These are phyloP conservation scores for Gossypium rotundifolium DNA, from an alignment of 345 rosid genomes.

Conservation along the genomic window DNA sequence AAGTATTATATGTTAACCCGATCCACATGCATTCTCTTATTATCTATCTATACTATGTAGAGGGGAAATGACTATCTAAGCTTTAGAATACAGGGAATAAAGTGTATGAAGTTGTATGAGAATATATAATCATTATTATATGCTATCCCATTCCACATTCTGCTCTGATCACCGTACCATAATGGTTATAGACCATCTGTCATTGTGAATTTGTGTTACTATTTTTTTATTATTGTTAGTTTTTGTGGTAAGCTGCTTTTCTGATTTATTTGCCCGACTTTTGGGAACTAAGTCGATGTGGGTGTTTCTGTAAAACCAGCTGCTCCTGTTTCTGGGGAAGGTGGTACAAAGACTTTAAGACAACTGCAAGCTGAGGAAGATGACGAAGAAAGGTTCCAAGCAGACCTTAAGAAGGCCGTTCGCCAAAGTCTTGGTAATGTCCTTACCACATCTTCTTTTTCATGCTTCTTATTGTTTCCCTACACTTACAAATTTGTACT, in stretches of 20 bases:
- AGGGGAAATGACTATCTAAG: not conserved
- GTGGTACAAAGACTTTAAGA: slow-evolving; percentile 59
- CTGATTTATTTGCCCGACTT: not conserved
- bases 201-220: not conserved
- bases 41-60: not conserved
- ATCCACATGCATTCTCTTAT: not conserved
- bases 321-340: slow-evolving; percentile 31
- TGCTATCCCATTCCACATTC: not conserved
- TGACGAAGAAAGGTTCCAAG: slow-evolving; percentile 91
- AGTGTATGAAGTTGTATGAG: not conserved
- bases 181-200: not conserved
- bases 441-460: slow-evolving; percentile 6
- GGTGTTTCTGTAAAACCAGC: slow-evolving; percentile 20
- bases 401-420: slow-evolving; percentile 75
- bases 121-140: too few species aligned
- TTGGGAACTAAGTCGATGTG: not conserved
- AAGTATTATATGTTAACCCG: not conserved
- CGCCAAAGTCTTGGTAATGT: slow-evolving; percentile 84
- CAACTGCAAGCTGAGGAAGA: slow-evolving; percentile 79
- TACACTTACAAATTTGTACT: slow-evolving; percentile 2
- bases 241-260: not conserved
- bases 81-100: not conserved
- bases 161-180: not conserved
- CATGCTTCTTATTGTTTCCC: not conserved
- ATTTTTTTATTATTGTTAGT: not conserved